These are phyloP conservation scores for Suillus luteus DNA, from an alignment of 768 basidiomycete species.

Conservation along the genomic window DNA sequence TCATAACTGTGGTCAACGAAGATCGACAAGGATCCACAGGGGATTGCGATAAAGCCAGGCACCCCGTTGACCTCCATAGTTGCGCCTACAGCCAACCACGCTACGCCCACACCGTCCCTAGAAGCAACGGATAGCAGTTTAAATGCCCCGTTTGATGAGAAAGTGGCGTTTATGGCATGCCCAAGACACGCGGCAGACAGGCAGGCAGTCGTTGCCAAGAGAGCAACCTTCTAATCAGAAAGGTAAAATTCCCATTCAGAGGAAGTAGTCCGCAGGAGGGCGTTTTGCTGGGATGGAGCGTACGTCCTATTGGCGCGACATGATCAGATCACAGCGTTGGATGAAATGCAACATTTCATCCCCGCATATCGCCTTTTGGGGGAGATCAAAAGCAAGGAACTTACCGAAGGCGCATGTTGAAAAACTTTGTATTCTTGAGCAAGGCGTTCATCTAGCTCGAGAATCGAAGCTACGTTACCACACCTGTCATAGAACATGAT, in stretches of 20 bases:
- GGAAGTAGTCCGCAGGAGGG: conserved; percentile 86
- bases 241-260: conserved; percentile 41
- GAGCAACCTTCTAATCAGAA: conserved; percentile 20
- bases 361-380: conserved; percentile 17
- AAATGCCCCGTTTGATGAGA: conserved; percentile 10
- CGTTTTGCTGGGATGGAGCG: conserved; percentile 81
- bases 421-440: conserved; percentile 97
- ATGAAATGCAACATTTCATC: conserved; percentile 11
- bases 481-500: conserved; percentile 54
- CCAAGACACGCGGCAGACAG: conserved; percentile 28
- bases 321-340: conserved; percentile 14
- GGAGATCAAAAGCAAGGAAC: conserved; percentile 30
- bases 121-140: conserved; percentile 7
- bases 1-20: neutral
- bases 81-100: conserved; percentile 2
- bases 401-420: conserved; percentile 81
- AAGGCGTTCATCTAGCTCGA: conserved; percentile 91
- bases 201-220: conserved; percentile 9
- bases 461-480: conserved; percentile 93
- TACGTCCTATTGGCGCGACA: conserved; percentile 58
- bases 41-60: conserved; percentile 1
- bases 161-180: conserved; percentile 22
- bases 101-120: conserved; percentile 4
- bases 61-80: neutral
- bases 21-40: conserved; percentile 9